A percentile compares a stretch with the other conserved stretches of the same genome.
Conservation (phyloP, 2,329 filamentous ascomycete species). For the Chaetomium globosum region DNA sequence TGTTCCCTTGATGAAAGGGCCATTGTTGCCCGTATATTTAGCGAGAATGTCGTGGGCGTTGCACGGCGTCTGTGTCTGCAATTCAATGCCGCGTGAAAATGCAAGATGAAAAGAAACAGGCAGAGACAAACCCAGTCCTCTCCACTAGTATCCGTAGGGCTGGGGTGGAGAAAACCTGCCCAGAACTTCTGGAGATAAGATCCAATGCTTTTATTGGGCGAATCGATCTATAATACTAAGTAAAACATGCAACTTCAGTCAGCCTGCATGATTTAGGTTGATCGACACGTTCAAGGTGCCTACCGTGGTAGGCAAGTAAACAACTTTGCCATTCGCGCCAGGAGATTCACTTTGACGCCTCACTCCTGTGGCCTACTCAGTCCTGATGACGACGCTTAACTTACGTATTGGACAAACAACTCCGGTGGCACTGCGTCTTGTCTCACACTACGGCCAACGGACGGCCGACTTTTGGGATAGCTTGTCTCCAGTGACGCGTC, state of each 20-base stretch:
- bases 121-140: too few species aligned
- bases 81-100: neutral
- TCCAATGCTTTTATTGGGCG: slow-evolving; percentile 22
- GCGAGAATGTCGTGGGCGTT: neutral
- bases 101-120: neutral
- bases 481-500: slow-evolving; percentile 22
- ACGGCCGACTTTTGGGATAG: neutral
- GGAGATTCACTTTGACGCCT: neutral
- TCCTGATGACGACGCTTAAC: slow-evolving; percentile 19
- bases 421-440: neutral
- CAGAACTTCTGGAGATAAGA: slow-evolving; percentile 26
- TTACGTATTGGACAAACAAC: neutral
- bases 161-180: neutral
- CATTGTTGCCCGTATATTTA: neutral
- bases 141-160: neutral
- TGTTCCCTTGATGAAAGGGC: neutral
- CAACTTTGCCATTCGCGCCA: neutral
- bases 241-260: neutral
- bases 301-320: neutral
- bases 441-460: neutral
- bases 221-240: neutral
- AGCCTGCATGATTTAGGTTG: neutral
- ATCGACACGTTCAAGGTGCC: neutral
- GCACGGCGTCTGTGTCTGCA: neutral
- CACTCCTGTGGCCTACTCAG: neutral